A percentile compares a stretch with the other conserved stretches of the same genome.
phyloP scores from a whole-genome alignment of 108 stramenopile species.

The Cyclotella choctawhatcheeana region DNA sequence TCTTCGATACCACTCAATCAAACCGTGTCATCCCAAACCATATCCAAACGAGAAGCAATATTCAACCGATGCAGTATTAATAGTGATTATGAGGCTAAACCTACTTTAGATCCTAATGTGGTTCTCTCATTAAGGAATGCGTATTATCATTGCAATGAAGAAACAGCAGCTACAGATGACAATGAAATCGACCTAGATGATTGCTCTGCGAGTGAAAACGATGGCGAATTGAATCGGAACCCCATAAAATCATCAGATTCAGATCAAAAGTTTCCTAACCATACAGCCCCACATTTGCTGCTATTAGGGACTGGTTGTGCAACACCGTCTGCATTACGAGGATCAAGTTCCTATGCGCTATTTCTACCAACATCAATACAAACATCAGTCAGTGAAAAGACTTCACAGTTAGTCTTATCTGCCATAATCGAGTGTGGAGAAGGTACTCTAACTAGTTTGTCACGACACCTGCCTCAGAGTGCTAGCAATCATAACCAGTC shows the following conservation, averaged over 20 bases:
- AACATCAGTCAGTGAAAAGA: background rate
- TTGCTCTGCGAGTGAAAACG: slow-evolving; percentile 32
- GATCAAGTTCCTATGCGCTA: slow-evolving; percentile 73
- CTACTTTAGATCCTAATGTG: slow-evolving; percentile 10
- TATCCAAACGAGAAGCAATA: slow-evolving; percentile 32
- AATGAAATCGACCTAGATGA: slow-evolving; percentile 69
- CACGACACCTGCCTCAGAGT: slow-evolving; percentile 33
- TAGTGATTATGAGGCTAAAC: background rate
- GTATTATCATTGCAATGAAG: slow-evolving; percentile 11
- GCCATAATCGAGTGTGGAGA: slow-evolving; percentile 79
- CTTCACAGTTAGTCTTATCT: slow-evolving; percentile 33
- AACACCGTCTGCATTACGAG: slow-evolving; percentile 77
- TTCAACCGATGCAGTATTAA: slow-evolving; percentile 25
- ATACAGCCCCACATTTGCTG: slow-evolving; percentile 49
- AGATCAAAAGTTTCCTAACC: slow-evolving; percentile 16
- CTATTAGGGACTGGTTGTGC: slow-evolving; percentile 89
- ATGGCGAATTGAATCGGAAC: slow-evolving; percentile 6
- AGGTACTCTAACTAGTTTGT: slow-evolving; percentile 66
- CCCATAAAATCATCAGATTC: slow-evolving; percentile 1
- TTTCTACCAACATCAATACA: slow-evolving; percentile 46
- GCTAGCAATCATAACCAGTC: background rate
- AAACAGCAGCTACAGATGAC: slow-evolving; percentile 30
- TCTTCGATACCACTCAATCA: slow-evolving; percentile 33
- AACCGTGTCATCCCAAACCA: no score
- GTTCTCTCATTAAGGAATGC: slow-evolving; percentile 21